Evolutionary conservation across 2,329 filamentous ascomycete genomes (phyloP), one percentile per base, ranked within the genome.

Genomic region (Aspergillus ibericus): DNA sequence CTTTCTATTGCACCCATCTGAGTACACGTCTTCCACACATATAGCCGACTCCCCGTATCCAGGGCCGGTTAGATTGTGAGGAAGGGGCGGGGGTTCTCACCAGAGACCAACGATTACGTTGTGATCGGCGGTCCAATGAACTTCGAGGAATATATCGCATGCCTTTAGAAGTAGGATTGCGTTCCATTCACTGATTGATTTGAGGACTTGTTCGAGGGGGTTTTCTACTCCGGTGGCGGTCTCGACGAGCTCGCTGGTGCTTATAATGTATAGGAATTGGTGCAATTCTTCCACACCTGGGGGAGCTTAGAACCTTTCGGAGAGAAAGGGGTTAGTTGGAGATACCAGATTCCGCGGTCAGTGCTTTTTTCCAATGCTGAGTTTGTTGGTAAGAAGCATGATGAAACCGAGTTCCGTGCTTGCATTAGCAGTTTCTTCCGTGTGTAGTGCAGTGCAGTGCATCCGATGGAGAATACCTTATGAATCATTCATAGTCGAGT

Each of bases 51-150:
- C 8, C 18, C 36, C 13, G 15, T 8, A 32, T 40, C 36, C 10
- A 82, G 74, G 36, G 73, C 64, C 5, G 78, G 76, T 59, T 83
- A 83, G 34, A 16, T 35, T 12, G 29, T n/a, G 12, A 55, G 40
- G 7, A 48, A 36, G 29, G n/a, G 34, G 34, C 2, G 3, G 15
- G 34, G n/a, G n/a, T n/a, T 3, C 34, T 36, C 7, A 40, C 34
- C 55, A 4, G 36, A 51, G 27, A 51, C 22, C 8, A 51, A 22
- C 32, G 35, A 25, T 52, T 52, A 22, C 36, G 47, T 12, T n/a
- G 15, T 13, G 51, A 7, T 56, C 20, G 7, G 35, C 36, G 4
- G 29, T 47, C 6, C 40, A 40, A 4, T 49, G 55, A 25, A 16
- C 53, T 9, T 48, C 29, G 13, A 55, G 53, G 16, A 55, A 55